phyloP scores from a whole-genome alignment of 1,284 basidiomycete genomes.

The Heterobasidion irregulare region DNA sequence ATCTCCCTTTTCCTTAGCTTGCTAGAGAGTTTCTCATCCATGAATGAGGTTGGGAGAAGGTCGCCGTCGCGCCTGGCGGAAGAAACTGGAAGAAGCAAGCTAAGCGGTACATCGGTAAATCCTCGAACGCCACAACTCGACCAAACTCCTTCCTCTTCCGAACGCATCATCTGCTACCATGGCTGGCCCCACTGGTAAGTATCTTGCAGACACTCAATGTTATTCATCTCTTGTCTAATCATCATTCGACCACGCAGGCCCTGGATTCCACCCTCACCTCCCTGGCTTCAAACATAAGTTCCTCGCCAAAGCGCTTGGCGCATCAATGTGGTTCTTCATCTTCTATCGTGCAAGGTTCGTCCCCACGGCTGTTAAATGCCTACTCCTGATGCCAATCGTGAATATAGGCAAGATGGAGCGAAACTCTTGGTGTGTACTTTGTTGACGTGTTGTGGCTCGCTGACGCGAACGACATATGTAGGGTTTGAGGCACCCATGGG shows the following conservation, averaged over 20 bases:
- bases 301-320: slow-evolving; percentile 79
- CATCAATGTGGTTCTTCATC: slow-evolving; percentile 97
- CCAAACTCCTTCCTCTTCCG: not conserved
- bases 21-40: not conserved
- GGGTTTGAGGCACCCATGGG: slow-evolving; percentile 52
- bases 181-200: slow-evolving; percentile 19
- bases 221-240: not conserved
- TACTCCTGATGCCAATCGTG: not conserved
- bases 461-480: slow-evolving; percentile 6
- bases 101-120: not conserved
- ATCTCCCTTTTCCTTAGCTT: not conserved
- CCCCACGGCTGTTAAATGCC: not conserved
- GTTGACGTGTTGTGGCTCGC: slow-evolving; percentile 9
- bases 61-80: not conserved
- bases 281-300: slow-evolving; percentile 72
- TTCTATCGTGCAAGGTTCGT: slow-evolving; percentile 88
- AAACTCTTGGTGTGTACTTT: slow-evolving; percentile 52
- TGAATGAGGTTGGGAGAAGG: not conserved
- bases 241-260: slow-evolving; percentile 23
- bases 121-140: too few relatives aligned
- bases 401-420: slow-evolving; percentile 59
- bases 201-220: slow-evolving; percentile 12
- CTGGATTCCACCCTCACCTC: slow-evolving; percentile 81
- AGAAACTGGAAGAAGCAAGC: not conserved
- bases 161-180: slow-evolving; percentile 14